These are phyloP conservation scores for Globisporangium sylvaticum DNA, from an alignment of 352 stramenopile genomes.

Conservation along the genomic window DNA sequence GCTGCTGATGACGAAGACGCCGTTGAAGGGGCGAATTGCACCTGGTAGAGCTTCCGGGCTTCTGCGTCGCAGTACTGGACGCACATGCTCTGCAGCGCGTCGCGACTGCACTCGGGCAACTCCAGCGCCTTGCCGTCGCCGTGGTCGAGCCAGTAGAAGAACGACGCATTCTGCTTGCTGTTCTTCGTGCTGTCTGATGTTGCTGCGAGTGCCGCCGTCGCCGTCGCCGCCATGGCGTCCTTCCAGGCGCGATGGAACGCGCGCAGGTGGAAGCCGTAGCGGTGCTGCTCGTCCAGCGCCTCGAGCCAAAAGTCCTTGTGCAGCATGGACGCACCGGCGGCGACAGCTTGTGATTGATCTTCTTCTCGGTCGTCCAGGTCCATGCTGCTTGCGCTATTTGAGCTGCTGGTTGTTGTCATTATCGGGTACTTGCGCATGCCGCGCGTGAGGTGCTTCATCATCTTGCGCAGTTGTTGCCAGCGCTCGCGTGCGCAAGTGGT, in stretches of 20 bases:
- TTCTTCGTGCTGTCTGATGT: not conserved
- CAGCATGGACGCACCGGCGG: constrained; percentile 26
- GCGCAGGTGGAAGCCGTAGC: constrained; percentile 68
- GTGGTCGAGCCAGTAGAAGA: constrained; percentile 74
- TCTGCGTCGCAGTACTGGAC: constrained; percentile 52
- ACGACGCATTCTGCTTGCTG: constrained; percentile 28
- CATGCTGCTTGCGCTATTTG: too few relatives aligned
- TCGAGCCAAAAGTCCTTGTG: constrained; percentile 79
- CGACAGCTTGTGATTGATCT: not conserved
- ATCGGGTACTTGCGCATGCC: constrained; percentile 24
- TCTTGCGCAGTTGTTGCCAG: constrained; percentile 31
- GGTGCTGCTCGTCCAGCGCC: constrained; percentile 62
- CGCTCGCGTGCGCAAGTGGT: not conserved
- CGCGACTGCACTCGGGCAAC: constrained; percentile 51
- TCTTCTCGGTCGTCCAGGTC: too few relatives aligned
- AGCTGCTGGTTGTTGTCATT: not conserved
- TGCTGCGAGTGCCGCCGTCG: too few relatives aligned
- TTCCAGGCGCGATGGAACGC: constrained; percentile 67
- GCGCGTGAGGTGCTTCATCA: constrained; percentile 29
- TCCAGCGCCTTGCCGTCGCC: constrained; percentile 40
- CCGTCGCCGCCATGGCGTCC: constrained; percentile 24
- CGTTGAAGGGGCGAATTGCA: constrained; percentile 39
- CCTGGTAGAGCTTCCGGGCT: constrained; percentile 38
- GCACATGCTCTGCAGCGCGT: constrained; percentile 32
- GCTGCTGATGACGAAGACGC: not conserved